A percentile compares a stretch with the other conserved stretches of the same genome.
These are phyloP conservation scores for Zygotorulaspora florentina DNA, from an alignment of 805 yeast genomes.

Conservation along the genomic window DNA sequence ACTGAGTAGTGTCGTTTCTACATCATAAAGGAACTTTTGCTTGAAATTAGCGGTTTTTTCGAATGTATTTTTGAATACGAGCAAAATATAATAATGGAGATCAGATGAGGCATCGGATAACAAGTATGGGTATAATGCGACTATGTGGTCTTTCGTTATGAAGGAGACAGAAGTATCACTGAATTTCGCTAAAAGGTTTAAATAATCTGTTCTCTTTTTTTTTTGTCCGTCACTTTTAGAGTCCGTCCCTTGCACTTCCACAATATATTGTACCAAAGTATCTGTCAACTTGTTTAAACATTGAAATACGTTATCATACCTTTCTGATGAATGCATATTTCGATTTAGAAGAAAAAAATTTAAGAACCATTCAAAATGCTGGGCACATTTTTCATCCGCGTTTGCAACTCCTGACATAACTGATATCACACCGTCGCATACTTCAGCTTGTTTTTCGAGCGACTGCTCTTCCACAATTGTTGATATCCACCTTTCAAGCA, in stretches of 20 bases:
- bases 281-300: conserved; percentile 20
- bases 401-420: conserved; percentile 40
- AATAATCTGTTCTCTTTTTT: conserved; percentile 2
- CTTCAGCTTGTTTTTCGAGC: conserved; percentile 11
- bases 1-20: conserved; percentile 50
- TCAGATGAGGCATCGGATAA: conserved; percentile 45
- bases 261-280: conserved; percentile 26
- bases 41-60: conserved; percentile 44
- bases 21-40: conserved; percentile 45
- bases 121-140: conserved; percentile 61
- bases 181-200: conserved; percentile 47
- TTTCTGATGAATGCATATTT: conserved; percentile 17
- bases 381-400: conserved; percentile 39
- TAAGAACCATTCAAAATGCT: conserved; percentile 46
- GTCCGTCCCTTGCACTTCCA: conserved; percentile 32
- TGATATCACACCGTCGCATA: conserved; percentile 22
- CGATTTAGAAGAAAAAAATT: conserved; percentile 40
- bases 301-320: conserved; percentile 8
- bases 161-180: conserved; percentile 50
- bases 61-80: conserved; percentile 50
- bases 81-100: conserved; percentile 45
- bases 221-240: conserved; percentile 8
- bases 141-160: conserved; percentile 62
- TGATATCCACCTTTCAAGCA: conserved; percentile 40
- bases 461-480: conserved; percentile 10